These are phyloP conservation scores for Pichia heedii DNA, from an alignment of 805 yeast species.

Conservation along the genomic window DNA sequence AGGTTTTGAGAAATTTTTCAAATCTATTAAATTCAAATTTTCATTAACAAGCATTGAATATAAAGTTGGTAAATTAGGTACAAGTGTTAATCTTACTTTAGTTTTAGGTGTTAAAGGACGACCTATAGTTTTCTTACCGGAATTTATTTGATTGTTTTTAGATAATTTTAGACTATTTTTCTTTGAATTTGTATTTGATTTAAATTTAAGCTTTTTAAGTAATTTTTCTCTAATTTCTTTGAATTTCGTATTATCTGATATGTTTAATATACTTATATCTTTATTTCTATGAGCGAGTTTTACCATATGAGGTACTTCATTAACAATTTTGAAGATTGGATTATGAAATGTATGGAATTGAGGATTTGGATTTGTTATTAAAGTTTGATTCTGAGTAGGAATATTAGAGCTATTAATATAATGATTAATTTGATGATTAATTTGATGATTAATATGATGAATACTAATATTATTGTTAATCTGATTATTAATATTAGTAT, in stretches of 20 bases:
- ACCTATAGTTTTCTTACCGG: conserved; percentile 18
- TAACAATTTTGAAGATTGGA: conserved; percentile 2
- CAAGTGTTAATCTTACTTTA: conserved; percentile 38
- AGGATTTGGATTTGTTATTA: conserved; percentile 1
- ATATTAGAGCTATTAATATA: no score
- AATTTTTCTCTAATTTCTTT: conserved; percentile 1
- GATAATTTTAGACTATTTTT: conserved; percentile 10
- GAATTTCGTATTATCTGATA: conserved; percentile 1
- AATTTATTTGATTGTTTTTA: neutral
- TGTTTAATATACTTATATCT: conserved; percentile 5
- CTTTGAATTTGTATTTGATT: neutral
- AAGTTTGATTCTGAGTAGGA: neutral
- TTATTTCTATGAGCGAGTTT: conserved; percentile 10
- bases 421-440: no score
- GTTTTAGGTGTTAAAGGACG: conserved; percentile 44
- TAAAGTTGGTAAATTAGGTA: conserved; percentile 34
- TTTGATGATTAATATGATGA: no score
- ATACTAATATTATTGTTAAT: no score
- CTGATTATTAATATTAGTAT: no score
- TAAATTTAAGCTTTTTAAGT: conserved; percentile 3
- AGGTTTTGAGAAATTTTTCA: neutral
- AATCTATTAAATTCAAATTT: conserved; percentile 7
- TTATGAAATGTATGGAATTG: neutral
- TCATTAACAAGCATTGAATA: conserved; percentile 34
- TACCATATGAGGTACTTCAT: conserved; percentile 1